A percentile compares a stretch with the other conserved stretches of the same genome.
These are phyloP conservation scores for Tylopilus microsporus DNA, from an alignment of 1,284 basidiomycete genomes.

Conservation along the genomic window DNA sequence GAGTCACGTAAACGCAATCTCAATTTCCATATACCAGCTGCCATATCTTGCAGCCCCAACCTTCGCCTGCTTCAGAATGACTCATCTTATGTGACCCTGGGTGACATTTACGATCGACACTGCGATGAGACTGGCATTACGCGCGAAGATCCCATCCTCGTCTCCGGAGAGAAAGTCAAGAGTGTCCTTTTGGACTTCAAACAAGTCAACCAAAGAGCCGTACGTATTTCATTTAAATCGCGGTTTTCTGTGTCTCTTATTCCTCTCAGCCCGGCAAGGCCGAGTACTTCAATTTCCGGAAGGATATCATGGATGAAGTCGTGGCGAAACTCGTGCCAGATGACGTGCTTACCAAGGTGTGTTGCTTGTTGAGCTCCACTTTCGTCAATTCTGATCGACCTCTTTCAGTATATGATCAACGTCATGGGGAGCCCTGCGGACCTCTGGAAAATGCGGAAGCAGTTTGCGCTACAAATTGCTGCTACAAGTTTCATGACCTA, in stretches of 20 bases:
- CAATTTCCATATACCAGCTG: slow-evolving; percentile 85
- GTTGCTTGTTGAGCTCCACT: slow-evolving; percentile 25
- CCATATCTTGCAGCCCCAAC: slow-evolving; percentile 80
- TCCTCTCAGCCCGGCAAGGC: slow-evolving; percentile 50
- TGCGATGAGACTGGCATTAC: slow-evolving; percentile 75
- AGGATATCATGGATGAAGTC: slow-evolving; percentile 91
- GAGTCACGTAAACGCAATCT: slow-evolving; percentile 92
- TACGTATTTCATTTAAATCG: slow-evolving; percentile 29
- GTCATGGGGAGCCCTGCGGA: slow-evolving; percentile 84
- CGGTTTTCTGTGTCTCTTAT: slow-evolving; percentile 5
- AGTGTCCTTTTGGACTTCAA: slow-evolving; percentile 62
- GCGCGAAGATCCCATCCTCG: slow-evolving; percentile 85
- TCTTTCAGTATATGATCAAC: slow-evolving; percentile 79
- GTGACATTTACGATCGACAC: slow-evolving; percentile 92
- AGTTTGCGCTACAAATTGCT: slow-evolving; percentile 89
- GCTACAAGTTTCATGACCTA: slow-evolving; percentile 92
- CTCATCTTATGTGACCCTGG: slow-evolving; percentile 84
- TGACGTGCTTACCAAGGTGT: slow-evolving; percentile 77
- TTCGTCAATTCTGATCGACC: slow-evolving; percentile 1
- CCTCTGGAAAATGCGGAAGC: slow-evolving; percentile 96
- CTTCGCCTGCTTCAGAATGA: slow-evolving; percentile 90
- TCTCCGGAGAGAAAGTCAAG: slow-evolving; percentile 79
- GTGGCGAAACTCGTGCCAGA: slow-evolving; percentile 88
- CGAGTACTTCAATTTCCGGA: slow-evolving; percentile 75
- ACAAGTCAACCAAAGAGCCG: slow-evolving; percentile 47